These are phyloP conservation scores for Sphagnum tenellum DNA, from an alignment of 225 moss, liverwort and hornwort species.

Conservation along the genomic window DNA sequence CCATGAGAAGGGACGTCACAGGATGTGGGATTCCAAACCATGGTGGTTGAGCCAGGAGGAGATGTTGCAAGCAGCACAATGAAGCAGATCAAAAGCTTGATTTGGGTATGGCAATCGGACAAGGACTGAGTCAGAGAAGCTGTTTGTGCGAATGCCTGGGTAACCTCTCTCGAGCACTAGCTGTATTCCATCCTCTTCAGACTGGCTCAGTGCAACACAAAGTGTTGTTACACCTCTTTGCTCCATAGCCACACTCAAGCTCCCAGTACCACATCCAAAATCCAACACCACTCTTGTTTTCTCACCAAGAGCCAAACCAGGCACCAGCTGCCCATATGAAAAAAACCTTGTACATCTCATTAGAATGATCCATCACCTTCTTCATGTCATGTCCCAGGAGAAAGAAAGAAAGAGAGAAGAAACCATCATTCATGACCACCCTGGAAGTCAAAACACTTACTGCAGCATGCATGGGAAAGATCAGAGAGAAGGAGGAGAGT, in stretches of 20 bases:
- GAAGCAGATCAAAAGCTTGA: conserved; percentile 81
- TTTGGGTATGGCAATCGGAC: conserved; percentile 56
- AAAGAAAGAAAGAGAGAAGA: neutral
- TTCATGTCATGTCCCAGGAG: neutral
- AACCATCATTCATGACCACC: neutral
- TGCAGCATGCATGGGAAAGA: neutral
- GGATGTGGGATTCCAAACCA: too few relatives aligned
- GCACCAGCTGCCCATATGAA: conserved; percentile 48
- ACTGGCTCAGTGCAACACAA: conserved; percentile 42
- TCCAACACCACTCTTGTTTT: conserved; percentile 56
- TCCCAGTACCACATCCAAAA: conserved; percentile 64
- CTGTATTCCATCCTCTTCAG: conserved; percentile 60
- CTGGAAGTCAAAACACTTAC: neutral
- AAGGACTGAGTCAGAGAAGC: conserved; percentile 3
- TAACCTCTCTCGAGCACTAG: conserved; percentile 81
- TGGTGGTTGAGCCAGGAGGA: conserved; percentile 22
- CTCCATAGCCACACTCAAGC: conserved; percentile 46
- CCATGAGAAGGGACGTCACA: too few relatives aligned
- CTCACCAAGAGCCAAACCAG: conserved; percentile 44
- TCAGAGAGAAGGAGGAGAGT: neutral
- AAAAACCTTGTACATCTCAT: conserved; percentile 7
- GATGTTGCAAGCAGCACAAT: conserved; percentile 63
- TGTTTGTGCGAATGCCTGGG: conserved; percentile 41
- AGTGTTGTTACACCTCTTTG: conserved; percentile 42
- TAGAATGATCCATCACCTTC: neutral